A percentile compares a stretch with the other conserved stretches of the same genome.
These are phyloP conservation scores for Eucalyptus coolabah DNA, from an alignment of 345 rosid species.

Conservation along the genomic window DNA sequence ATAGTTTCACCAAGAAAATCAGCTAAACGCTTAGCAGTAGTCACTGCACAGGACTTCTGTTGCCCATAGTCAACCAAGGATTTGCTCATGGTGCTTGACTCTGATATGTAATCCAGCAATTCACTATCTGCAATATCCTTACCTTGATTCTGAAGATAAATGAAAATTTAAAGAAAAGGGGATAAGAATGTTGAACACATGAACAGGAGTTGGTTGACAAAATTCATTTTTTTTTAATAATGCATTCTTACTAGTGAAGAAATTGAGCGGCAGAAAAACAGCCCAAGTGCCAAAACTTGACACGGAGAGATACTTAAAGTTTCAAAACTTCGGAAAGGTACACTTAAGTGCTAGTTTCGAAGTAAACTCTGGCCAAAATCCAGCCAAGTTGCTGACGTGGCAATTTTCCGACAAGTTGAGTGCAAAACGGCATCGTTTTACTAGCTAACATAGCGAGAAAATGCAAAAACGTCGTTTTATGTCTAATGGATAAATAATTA, in stretches of 20 bases:
- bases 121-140: slow-evolving; percentile 86
- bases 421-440: no score
- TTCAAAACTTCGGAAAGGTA: no score
- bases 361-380: no score
- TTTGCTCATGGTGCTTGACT: slow-evolving; percentile 99
- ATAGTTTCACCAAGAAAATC: slow-evolving; percentile 88
- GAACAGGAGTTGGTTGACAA: neutral
- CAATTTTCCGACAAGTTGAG: no score
- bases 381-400: no score
- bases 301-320: no score
- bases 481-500: no score
- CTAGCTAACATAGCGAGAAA: no score
- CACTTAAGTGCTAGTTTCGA: no score
- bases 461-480: no score
- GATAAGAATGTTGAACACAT: neutral
- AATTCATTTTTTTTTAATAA: neutral
- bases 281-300: no score
- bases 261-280: neutral
- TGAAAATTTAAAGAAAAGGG: neutral
- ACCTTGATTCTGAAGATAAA: slow-evolving; percentile 68
- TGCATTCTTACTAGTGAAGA: neutral
- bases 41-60: slow-evolving; percentile 97
- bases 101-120: slow-evolving; percentile 91
- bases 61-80: slow-evolving; percentile 90
- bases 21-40: slow-evolving; percentile 93